Percentiles rank a stretch among this genome's conserved stretches.
Evolutionary conservation across 192 early-diverging fungal species (phyloP).

Genomic region (Lobulomyces angularis): DNA sequence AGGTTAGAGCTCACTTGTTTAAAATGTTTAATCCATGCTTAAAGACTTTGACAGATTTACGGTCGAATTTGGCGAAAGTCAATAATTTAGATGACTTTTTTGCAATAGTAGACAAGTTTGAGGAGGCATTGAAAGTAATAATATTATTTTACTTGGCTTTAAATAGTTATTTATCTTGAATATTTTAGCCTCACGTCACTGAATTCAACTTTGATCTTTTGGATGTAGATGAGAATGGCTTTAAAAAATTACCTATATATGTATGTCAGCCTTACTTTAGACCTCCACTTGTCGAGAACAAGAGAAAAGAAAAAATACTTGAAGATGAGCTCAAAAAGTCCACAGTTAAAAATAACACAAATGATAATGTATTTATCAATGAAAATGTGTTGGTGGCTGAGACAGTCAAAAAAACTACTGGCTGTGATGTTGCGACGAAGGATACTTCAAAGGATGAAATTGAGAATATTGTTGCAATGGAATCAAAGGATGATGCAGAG

Average conservation of each 20-base stretch:
- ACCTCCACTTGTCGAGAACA: too few relatives aligned
- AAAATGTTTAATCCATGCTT: conserved; percentile 64
- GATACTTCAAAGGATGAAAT: too few relatives aligned
- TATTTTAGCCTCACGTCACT: conserved; percentile 6
- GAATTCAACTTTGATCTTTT: conserved; percentile 15
- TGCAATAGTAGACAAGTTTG: conserved; percentile 41
- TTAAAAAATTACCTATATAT: conserved; percentile 53
- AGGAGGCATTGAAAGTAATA: conserved; percentile 29
- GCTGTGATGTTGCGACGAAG: too few relatives aligned
- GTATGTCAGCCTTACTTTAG: conserved; percentile 57
- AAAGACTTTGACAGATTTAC: conserved; percentile 46
- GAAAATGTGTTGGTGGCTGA: too few relatives aligned
- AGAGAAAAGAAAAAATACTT: too few relatives aligned
- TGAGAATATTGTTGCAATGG: too few relatives aligned
- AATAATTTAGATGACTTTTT: conserved; percentile 45
- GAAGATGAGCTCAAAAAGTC: conserved; percentile 1
- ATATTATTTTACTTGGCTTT: conserved; percentile 5
- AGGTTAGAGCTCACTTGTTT: conserved; percentile 81
- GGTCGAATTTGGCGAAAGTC: conserved; percentile 54
- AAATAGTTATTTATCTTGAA: neutral
- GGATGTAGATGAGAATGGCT: conserved; percentile 36
- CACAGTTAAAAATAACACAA: too few relatives aligned
- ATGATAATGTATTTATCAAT: too few relatives aligned
- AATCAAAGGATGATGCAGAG: too few relatives aligned
- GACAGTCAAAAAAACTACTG: too few relatives aligned